Evolutionary conservation across 495 filamentous ascomycete genomes (phyloP).

Genomic region (Lophium mytilinum): DNA sequence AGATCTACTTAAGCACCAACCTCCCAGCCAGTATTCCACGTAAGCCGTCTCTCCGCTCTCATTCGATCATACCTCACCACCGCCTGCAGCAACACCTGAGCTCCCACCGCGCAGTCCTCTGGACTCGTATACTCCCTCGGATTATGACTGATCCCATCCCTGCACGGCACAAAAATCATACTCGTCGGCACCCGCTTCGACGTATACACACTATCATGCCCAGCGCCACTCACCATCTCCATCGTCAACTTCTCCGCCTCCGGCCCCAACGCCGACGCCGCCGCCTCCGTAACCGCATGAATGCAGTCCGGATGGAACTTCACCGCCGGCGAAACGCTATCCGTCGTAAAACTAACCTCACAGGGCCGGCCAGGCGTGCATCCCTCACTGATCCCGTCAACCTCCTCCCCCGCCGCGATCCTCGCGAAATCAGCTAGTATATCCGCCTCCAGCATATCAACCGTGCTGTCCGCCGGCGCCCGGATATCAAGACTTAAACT

Average conservation of each 20-base stretch:
- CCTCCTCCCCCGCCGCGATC: conserved; percentile 49
- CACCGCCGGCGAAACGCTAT: conserved; percentile 57
- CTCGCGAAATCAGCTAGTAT: conserved; percentile 47
- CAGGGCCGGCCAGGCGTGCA: conserved; percentile 46
- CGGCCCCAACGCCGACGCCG: conserved; percentile 44
- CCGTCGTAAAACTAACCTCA: conserved; percentile 49
- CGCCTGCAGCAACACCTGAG: conserved; percentile 53
- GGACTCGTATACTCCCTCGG: conserved; percentile 53
- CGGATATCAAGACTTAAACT: conserved; percentile 68
- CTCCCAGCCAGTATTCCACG: neutral
- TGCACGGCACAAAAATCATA: conserved; percentile 62
- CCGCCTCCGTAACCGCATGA: conserved; percentile 53
- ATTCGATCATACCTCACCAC: conserved; percentile 52
- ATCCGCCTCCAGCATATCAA: conserved; percentile 49
- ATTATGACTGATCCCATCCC: conserved; percentile 59
- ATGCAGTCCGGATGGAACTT: conserved; percentile 67
- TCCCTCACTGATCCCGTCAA: conserved; percentile 33
- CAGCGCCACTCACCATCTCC: conserved; percentile 47
- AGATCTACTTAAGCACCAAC: neutral
- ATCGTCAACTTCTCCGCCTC: conserved; percentile 35
- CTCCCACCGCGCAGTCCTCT: conserved; percentile 55
- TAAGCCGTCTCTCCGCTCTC: conserved; percentile 18
- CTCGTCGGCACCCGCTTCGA: conserved; percentile 52
- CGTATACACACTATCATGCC: conserved; percentile 58
- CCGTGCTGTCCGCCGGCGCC: conserved; percentile 47